Base-by-base conservation (phyloP, 2,329 filamentous ascomycete genomes). In the Aspergillus eucalypticola region DNA sequence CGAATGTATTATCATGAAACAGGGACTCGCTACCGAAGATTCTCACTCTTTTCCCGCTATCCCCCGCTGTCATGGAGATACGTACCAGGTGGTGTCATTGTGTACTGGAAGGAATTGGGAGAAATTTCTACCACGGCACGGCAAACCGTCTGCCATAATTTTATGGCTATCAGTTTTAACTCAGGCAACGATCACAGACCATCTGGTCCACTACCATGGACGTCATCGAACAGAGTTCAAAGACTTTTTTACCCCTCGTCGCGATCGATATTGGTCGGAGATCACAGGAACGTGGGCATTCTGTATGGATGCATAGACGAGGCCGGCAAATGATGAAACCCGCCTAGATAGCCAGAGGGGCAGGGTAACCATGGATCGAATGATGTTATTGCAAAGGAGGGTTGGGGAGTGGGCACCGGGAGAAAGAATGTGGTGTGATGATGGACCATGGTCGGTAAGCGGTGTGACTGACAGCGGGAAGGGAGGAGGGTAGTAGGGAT, bases 391-490 rank as follows among this genome's bases (percentile, higher is more conserved):
- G 25, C 19, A 25, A 44, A 39, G 32, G 25, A 25, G 7, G 57
- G 59, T 64, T 29, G 55, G 57, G 58, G 11, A 35, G 62, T 53
- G 41, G 54, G 52, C 52, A 57, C 49, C 51, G 41, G 49, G 10
- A 59, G 53, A 60, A 52, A 52, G 50, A 59, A 62, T 65, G 65
- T 67, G 66, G 65, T 67, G 65, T 66, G 66, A 66, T 63, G 56
- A 58, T 55, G 60, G 65, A 59, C 68, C 66, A 60, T 58, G 60
- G 54, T 53, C 50, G 56, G 56, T 58, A 53, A 66, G 65, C 63
- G 71, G 71, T 73, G 71, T 73, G 68, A 65, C 63, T 61, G 61
- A 59, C 54, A 56, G 61, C 62, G 62, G 60, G 58, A 57, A 53
- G 42, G 48, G 60, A 13, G 32, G 32, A 35, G 11, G 32, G 8